Conservation (phyloP, 2,329 filamentous ascomycete genomes). For the Fusarium chuoi region DNA sequence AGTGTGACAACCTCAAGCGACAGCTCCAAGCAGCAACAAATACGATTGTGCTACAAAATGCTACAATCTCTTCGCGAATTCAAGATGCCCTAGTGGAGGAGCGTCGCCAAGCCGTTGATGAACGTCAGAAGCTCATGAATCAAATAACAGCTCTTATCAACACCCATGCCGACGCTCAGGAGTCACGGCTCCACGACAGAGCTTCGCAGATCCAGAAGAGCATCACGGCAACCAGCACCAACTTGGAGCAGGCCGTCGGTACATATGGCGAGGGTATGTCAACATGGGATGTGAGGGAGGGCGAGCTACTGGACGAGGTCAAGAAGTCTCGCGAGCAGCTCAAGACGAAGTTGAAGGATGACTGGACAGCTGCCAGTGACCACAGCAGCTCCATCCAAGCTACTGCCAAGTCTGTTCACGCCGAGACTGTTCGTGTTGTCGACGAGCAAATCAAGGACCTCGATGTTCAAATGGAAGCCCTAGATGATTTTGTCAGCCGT, state of each 20-base stretch:
- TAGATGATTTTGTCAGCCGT: slow-evolving; percentile 89
- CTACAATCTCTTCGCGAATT: slow-evolving; percentile 72
- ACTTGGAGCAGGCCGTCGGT: slow-evolving; percentile 72
- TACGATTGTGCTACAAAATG: slow-evolving; percentile 74
- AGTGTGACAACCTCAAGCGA: slow-evolving; percentile 77
- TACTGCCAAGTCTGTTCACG: slow-evolving; percentile 87
- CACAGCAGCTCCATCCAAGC: slow-evolving; percentile 86
- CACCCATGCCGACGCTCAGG: slow-evolving; percentile 77
- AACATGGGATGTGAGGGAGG: slow-evolving; percentile 76
- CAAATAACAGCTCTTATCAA: slow-evolving; percentile 84
- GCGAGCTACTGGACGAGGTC: slow-evolving; percentile 75
- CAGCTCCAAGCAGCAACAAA: slow-evolving; percentile 78
- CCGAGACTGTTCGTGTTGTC: slow-evolving; percentile 89
- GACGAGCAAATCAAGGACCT: slow-evolving; percentile 90
- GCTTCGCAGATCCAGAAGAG: slow-evolving; percentile 71
- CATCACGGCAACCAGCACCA: slow-evolving; percentile 69
- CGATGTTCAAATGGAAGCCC: slow-evolving; percentile 84
- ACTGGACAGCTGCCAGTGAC: slow-evolving; percentile 83
- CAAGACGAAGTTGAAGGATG: slow-evolving; percentile 84
- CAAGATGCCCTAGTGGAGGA: slow-evolving; percentile 80
- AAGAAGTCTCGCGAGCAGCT: slow-evolving; percentile 78
- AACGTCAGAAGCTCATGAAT: slow-evolving; percentile 77
- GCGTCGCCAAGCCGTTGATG: slow-evolving; percentile 74
- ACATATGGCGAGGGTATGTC: slow-evolving; percentile 79
- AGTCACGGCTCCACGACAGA: slow-evolving; percentile 73